These are phyloP conservation scores for Physcomitrium patens DNA, from an alignment of 225 moss, liverwort and hornwort species.

Conservation along the genomic window DNA sequence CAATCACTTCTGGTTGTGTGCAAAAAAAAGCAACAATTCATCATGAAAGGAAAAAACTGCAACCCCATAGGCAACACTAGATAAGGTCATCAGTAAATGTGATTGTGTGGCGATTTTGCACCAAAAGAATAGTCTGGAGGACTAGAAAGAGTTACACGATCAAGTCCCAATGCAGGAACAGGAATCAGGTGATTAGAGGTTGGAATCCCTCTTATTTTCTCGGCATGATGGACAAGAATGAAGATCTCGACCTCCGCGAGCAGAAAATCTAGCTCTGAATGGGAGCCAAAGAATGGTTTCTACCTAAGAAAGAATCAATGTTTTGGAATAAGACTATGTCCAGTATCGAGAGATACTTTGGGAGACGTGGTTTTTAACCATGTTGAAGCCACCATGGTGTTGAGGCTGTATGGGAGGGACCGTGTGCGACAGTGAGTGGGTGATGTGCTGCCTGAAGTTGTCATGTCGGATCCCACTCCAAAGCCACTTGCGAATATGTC, in stretches of 20 bases:
- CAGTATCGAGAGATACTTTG: slow-evolving; percentile 30
- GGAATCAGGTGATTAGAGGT: slow-evolving; percentile 22
- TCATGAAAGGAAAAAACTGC: no score
- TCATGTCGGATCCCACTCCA: slow-evolving; percentile 22
- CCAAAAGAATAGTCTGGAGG: not conserved
- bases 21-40: no score
- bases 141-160: slow-evolving; percentile 26
- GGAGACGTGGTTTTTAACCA: slow-evolving; percentile 28
- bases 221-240: slow-evolving; percentile 28
- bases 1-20: no score
- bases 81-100: no score
- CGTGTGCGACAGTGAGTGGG: slow-evolving; percentile 45
- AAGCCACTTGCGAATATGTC: slow-evolving; percentile 43
- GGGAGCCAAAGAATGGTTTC: slow-evolving; percentile 37
- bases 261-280: slow-evolving; percentile 16
- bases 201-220: slow-evolving; percentile 37
- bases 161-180: slow-evolving; percentile 8
- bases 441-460: slow-evolving; percentile 34
- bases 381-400: slow-evolving; percentile 48
- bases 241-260: slow-evolving; percentile 20
- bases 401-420: slow-evolving; percentile 37
- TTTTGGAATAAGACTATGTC: not conserved
- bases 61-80: no score
- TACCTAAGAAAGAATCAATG: slow-evolving; percentile 17
- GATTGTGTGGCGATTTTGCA: no score